Base-by-base conservation (phyloP, 352 stramenopile genomes). In the Halophytophthora polymorphica region DNA sequence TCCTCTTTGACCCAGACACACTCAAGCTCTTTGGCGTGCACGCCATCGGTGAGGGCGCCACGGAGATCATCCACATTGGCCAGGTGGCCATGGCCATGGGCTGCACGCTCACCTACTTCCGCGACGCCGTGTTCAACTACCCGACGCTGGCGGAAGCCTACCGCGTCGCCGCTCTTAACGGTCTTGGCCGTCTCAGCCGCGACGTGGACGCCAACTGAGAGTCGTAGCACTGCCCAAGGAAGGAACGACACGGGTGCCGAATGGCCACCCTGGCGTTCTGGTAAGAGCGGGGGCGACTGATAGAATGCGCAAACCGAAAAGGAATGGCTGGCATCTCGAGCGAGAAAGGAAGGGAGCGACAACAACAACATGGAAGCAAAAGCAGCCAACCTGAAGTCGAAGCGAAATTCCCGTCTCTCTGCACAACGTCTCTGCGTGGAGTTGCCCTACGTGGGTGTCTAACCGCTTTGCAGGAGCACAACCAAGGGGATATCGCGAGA, bases 91-190 rank as follows among this genome's bases (percentile, higher is more conserved):
- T 93, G 79, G 85, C 83, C 13, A 93, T 76, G 23, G 83, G 70
- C 40, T 84, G 83, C 35, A 90, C 79, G 19, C 68, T 96, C 45
- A 80, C 93, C 40, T 96, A 96, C 73, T 96, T 96, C 64, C 78
- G 82, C 45, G 90, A 91, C 47, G 83, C 88, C 19, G 88, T 96
- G 53, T 96, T 96, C 66, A 96, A 96, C 71, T 96, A 95, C 71
- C 88, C 88, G 39, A 96, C 86, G 22, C 67, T 96, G 45, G 86
- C 86, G 10, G 88, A 96, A 64, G 83, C 79, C 14, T 93, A 93
- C 63, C 83, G 83, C 13, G 83, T 93, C 21, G 83, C 83, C 39
- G 83, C 83, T 15, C 64, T 90, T 23, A 85, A 93, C 50, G 83
- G 83, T 7, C 63, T 93, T 96, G 77, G 83, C 54, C 63, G 94